Percentiles rank a stretch among this genome's conserved stretches.
phyloP scores from a whole-genome alignment of 1,139 yeast genomes.

The Debaryomyces robertsiae region DNA sequence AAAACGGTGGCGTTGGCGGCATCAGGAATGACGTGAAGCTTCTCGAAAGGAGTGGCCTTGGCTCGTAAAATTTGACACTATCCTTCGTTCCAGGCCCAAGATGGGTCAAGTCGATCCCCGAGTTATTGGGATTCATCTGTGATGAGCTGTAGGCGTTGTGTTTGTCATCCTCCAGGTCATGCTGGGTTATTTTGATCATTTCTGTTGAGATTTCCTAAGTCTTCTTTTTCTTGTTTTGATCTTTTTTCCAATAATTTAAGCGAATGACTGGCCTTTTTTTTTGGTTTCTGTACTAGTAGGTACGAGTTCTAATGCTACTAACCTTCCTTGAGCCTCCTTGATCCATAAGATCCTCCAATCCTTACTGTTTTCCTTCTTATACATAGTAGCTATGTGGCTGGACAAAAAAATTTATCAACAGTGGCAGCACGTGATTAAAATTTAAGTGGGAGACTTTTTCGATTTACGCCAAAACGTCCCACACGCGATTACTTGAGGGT shows the following conservation, averaged over 20 bases:
- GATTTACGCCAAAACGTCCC: not conserved
- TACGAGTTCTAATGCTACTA: too few species aligned
- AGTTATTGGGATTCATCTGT: slow-evolving; percentile 30
- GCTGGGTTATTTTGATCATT: not conserved
- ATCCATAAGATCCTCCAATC: too few species aligned
- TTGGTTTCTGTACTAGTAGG: too few species aligned
- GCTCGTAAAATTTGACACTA: not conserved
- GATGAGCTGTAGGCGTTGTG: slow-evolving; percentile 12
- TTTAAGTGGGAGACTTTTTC: slow-evolving; percentile 7
- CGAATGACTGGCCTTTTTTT: too few species aligned
- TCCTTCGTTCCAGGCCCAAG: slow-evolving; percentile 13
- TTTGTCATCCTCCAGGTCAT: not conserved
- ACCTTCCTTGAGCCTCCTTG: too few species aligned
- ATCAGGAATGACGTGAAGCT: slow-evolving; percentile 14
- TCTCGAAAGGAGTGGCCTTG: slow-evolving; percentile 3
- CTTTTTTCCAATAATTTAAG: too few species aligned
- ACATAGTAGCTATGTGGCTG: slow-evolving; percentile 6
- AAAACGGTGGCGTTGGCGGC: slow-evolving; percentile 43
- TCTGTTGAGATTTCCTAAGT: too few species aligned
- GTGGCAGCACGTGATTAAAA: not conserved
- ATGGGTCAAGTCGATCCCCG: slow-evolving; percentile 32
- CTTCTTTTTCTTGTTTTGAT: too few species aligned
- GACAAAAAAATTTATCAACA: slow-evolving; percentile 4
- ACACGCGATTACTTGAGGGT: slow-evolving; percentile 1
- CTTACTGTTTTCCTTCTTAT: not conserved